Conservation (phyloP, 495 filamentous ascomycete genomes). For the Aspergillus cristatus region DNA sequence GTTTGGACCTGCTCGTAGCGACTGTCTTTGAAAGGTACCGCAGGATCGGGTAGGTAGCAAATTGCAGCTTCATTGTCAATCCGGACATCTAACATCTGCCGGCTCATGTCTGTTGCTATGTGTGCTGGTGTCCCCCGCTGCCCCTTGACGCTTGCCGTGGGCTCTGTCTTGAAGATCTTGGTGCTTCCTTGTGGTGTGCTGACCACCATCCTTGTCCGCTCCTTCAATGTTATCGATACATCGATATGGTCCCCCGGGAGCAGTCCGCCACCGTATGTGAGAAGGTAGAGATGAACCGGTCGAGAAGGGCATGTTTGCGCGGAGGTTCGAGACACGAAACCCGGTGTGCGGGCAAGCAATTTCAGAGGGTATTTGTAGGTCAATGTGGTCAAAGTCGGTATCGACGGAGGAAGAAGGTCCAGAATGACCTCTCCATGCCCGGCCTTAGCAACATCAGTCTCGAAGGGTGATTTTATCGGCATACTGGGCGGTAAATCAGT, state of each 20-base stretch:
- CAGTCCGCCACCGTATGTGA: slow-evolving; percentile 92
- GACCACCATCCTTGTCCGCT: slow-evolving; percentile 61
- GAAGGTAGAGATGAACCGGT: slow-evolving; percentile 65
- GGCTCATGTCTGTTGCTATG: slow-evolving; percentile 42
- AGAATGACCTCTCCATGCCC: slow-evolving; percentile 73
- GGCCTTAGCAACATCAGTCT: slow-evolving; percentile 57
- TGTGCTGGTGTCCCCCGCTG: slow-evolving; percentile 19
- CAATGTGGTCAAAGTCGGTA: slow-evolving; percentile 62
- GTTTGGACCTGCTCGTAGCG: slow-evolving; percentile 74
- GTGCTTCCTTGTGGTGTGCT: slow-evolving; percentile 87
- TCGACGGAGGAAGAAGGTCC: slow-evolving; percentile 58
- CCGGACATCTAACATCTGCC: slow-evolving; percentile 57
- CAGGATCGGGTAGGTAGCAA: slow-evolving; percentile 90
- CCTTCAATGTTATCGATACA: slow-evolving; percentile 57
- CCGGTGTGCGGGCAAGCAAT: slow-evolving; percentile 59
- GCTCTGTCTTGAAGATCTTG: slow-evolving; percentile 79
- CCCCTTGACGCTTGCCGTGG: slow-evolving; percentile 26
- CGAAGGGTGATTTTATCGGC: slow-evolving; percentile 52
- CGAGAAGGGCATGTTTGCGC: slow-evolving; percentile 19
- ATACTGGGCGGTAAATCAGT: slow-evolving; percentile 13
- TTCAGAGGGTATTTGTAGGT: slow-evolving; percentile 93
- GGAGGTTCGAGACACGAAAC: slow-evolving; percentile 29
- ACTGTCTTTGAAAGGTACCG: slow-evolving; percentile 76
- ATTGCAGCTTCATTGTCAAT: slow-evolving; percentile 56
- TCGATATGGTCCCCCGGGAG: slow-evolving; percentile 76